Percentiles rank a stretch among this genome's conserved stretches.
Evolutionary conservation across 2,329 filamentous ascomycete genomes (phyloP).

Genomic region (Nemania serpens): DNA sequence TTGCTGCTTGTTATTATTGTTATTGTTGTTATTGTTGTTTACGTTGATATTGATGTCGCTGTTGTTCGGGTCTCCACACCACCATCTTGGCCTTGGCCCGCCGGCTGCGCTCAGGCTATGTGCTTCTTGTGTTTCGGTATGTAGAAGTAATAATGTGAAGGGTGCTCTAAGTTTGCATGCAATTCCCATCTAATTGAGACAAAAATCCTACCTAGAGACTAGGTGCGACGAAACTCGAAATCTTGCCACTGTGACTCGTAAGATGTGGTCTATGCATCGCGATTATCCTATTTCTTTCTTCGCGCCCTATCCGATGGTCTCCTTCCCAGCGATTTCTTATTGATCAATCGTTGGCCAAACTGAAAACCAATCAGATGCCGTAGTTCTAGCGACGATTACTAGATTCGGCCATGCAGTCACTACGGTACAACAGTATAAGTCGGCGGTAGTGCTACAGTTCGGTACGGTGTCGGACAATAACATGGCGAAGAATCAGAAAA

Average conservation of each 20-base stretch:
- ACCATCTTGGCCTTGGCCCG: not conserved
- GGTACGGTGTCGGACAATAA: not conserved
- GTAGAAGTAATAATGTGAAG: not conserved
- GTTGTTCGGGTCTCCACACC: not conserved
- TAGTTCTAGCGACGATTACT: constrained; percentile 18
- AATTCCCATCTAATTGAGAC: not conserved
- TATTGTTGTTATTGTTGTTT: not conserved
- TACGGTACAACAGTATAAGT: too few relatives aligned
- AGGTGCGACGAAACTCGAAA: not conserved
- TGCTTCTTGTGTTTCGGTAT: constrained; percentile 17
- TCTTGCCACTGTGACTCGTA: not conserved
- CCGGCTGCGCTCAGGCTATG: not conserved
- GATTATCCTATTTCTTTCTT: not conserved
- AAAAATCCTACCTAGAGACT: not conserved
- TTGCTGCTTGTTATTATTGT: too few relatives aligned
- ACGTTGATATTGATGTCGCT: not conserved
- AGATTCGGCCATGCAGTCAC: constrained; percentile 13
- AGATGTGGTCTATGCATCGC: not conserved
- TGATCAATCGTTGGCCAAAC: not conserved
- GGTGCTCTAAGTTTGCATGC: not conserved
- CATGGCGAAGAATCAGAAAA: not conserved
- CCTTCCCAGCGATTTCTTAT: too few relatives aligned
- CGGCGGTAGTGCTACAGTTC: not conserved
- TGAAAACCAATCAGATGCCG: constrained; percentile 20
- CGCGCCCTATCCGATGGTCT: too few relatives aligned